Evolutionary conservation across 495 filamentous ascomycete species (phyloP), one percentile per base, ranked within the genome.

Genomic region (Xylaria telfairii): DNA sequence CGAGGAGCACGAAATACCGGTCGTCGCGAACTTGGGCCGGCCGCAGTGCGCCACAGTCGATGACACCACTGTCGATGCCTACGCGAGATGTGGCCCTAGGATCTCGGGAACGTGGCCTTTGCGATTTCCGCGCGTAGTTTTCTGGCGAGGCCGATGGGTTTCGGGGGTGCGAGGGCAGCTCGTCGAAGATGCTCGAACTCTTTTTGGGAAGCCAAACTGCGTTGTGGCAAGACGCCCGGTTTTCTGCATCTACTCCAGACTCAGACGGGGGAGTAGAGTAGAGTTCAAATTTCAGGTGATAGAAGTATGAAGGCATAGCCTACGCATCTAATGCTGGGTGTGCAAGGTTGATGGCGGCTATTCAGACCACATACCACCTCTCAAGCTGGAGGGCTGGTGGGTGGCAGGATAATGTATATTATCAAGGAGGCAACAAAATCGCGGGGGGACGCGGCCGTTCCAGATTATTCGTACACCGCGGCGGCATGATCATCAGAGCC

Each of bases 251-350:
- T 56, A 34, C 62, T 37, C 32, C 71, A 63, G 59, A 67, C 41
- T 67, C 60, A 7, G 77, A 73, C 30, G 81, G 81, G 19, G 86
- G 81, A 65, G 84, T 81, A 70, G 87, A 79, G 80, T 91, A 91
- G 64, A 98, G 85, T 85, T 98, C 95, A 76, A 99, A 88, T 74
- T 90, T 90, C 37, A 99, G 79, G 76, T 98, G 95, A 75, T 95
- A 99, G 81, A 94, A 95, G 81, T 96, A 97, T 42, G 92, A 90
- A 83, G 92, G 92, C 94, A 84, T 83, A 81, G 79, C 79, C 72
- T 78, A 67, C 30, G 24, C 15, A 30, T 67, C 46, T 19, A 51
- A 46, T 24, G 32, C 49, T 26, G 3, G 46, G 60, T 46, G 37
- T 24, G 34, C 32, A 28, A 37, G 39, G 37, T 46, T 41, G 41